These are phyloP conservation scores for Gynochthodes officinalis DNA, from an alignment of 257 asterid genomes.

Conservation along the genomic window DNA sequence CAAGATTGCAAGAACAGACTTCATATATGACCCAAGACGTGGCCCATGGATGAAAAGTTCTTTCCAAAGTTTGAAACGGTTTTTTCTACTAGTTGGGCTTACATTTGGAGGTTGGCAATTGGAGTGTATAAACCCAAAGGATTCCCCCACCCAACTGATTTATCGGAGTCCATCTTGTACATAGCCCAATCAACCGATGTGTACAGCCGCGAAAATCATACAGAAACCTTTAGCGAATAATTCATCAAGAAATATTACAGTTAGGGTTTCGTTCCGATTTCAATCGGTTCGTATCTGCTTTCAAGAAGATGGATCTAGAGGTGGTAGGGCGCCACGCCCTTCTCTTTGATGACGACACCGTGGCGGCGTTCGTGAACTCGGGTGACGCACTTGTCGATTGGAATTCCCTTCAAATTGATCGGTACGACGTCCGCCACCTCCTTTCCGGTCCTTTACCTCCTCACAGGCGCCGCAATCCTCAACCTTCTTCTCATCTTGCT, in stretches of 20 bases:
- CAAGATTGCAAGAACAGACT: too few relatives aligned
- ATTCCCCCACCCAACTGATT: too few relatives aligned
- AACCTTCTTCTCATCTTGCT: slow-evolving; percentile 17
- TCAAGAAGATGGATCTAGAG: slow-evolving; percentile 55
- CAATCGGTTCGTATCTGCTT: neutral
- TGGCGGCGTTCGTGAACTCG: slow-evolving; percentile 84
- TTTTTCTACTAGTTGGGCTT: too few relatives aligned
- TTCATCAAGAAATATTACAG: neutral
- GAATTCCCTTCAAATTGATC: slow-evolving; percentile 88
- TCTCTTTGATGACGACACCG: slow-evolving; percentile 78
- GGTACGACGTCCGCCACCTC: slow-evolving; percentile 97
- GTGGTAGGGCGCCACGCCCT: slow-evolving; percentile 86
- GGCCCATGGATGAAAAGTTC: too few relatives aligned
- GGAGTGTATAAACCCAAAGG: too few relatives aligned
- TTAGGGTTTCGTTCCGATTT: slow-evolving; percentile 8
- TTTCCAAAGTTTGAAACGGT: too few relatives aligned
- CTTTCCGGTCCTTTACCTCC: slow-evolving; percentile 78
- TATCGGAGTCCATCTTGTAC: too few relatives aligned
- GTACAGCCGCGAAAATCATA: neutral
- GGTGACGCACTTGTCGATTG: slow-evolving; percentile 86
- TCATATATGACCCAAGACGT: too few relatives aligned
- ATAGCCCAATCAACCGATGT: too few relatives aligned
- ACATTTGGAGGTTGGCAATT: too few relatives aligned
- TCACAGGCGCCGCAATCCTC: slow-evolving; percentile 48
- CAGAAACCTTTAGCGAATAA: neutral